Evolutionary conservation across 495 filamentous ascomycete species (phyloP).

Genomic region (Collariella sp.): DNA sequence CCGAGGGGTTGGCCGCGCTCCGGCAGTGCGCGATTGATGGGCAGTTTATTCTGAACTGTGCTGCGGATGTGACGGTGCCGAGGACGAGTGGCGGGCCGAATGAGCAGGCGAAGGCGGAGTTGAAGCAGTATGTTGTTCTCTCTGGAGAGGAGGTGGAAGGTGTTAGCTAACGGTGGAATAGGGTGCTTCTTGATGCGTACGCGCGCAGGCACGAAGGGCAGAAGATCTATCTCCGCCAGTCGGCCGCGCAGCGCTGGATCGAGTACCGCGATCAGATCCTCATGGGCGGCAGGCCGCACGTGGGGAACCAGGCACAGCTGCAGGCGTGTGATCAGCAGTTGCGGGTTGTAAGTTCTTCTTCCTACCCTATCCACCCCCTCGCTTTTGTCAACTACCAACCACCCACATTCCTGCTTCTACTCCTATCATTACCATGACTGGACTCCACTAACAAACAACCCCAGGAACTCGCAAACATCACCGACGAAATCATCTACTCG

Average conservation of each 20-base stretch:
- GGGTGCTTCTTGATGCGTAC: conserved; percentile 69
- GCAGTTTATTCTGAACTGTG: conserved; percentile 58
- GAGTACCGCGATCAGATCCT: conserved; percentile 61
- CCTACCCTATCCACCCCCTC: not conserved
- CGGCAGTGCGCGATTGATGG: conserved; percentile 68
- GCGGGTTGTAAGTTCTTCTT: conserved; percentile 43
- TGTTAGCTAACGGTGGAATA: conserved; percentile 21
- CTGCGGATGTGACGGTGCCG: conserved; percentile 56
- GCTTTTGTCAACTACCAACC: not conserved
- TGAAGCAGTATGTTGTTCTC: conserved; percentile 54
- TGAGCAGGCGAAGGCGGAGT: conserved; percentile 64
- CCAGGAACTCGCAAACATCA: conserved; percentile 60
- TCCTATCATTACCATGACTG: not conserved
- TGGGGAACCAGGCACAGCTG: conserved; percentile 50
- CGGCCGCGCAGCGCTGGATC: conserved; percentile 71
- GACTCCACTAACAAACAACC: not conserved
- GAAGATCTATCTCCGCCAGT: conserved; percentile 72
- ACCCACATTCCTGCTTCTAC: not conserved
- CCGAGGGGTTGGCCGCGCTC: conserved; percentile 68
- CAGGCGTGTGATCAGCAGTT: conserved; percentile 51
- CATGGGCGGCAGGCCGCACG: conserved; percentile 52
- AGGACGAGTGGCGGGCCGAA: conserved; percentile 47
- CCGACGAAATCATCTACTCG: conserved; percentile 56
- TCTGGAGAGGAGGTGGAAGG: no score
- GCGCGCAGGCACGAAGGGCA: conserved; percentile 77